Evolutionary conservation across 768 basidiomycete species (phyloP), one percentile per base, ranked within the genome.

Genomic region (Kwoniella europaea): DNA sequence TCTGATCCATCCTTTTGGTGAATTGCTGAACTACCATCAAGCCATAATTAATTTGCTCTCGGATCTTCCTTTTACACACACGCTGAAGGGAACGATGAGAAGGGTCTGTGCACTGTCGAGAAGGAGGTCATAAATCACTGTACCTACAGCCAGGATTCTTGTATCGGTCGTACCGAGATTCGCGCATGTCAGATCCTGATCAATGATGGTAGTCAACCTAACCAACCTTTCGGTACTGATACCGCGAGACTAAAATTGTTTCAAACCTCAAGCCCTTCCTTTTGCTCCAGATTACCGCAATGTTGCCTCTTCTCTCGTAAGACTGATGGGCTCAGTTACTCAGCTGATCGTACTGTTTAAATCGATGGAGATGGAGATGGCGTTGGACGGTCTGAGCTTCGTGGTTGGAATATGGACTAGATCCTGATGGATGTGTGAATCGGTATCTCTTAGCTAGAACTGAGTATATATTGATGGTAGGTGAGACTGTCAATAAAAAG

Each of bases 31-130:
- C 57, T 12, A 35, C 57, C 57, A 58, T 58, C 57, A 58, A 58
- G 57, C 57, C 57, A 58, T 27, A 58, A 58, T 27, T 35, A 58
- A 15, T 20, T 16, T 56, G 24, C n/a, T 56, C n/a, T 27, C 57
- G 29, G 29, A 58, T 58, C 29, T 24, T 13, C 9, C 29, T 58
- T 13, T 5, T 35, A 16, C 27, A 24, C 57, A 27, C 27, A 58
- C 27, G 9, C 22, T 35, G 35, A 35, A 35, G 6, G 5, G 35
- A 50, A 50, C 15, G 46, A 13, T 50, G 46, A 18, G 46, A 50
- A 7, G 35, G 35, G 35, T 35, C 35, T 35, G 35, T 35, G 35
- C 35, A 35, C 35, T 35, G 35, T 35, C 35, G 35, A 35, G 35
- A 35, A 35, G 35, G 4, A 35, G 35, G 35, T 35, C 35, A 35